Evolutionary conservation across 306 rosid genomes (phyloP).

Genomic region (Inga laurina): DNA sequence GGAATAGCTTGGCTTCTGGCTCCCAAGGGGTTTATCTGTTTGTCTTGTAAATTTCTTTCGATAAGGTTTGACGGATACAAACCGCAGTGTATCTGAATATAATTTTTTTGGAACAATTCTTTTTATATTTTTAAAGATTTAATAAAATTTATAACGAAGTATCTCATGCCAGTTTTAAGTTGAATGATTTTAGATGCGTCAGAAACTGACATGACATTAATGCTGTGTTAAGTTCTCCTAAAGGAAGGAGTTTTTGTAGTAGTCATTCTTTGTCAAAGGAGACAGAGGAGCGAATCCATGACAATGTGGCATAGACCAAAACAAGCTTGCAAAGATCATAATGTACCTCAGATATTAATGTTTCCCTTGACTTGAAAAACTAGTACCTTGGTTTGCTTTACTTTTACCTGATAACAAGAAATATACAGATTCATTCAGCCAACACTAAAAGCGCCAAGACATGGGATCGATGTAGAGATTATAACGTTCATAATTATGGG

Average conservation of each 20-base stretch:
- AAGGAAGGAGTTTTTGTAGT: background rate
- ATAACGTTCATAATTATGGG: conserved; percentile 10
- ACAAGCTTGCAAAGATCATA: background rate
- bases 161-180: background rate
- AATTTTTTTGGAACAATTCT: conserved; percentile 1
- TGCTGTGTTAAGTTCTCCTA: background rate
- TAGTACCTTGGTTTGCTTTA: background rate
- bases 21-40: background rate
- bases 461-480: conserved; percentile 19
- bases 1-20: background rate
- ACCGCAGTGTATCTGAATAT: background rate
- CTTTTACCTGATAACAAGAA: background rate
- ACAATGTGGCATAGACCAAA: background rate
- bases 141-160: background rate
- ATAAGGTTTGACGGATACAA: background rate
- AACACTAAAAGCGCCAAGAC: background rate
- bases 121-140: background rate
- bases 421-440: conserved; percentile 3
- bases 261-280: background rate
- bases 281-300: background rate
- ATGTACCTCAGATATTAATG: background rate
- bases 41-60: conserved; percentile 1
- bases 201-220: background rate
- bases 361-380: background rate
- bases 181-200: background rate